These are phyloP conservation scores for Viridothelium virens DNA, from an alignment of 495 filamentous ascomycete species.

Conservation along the genomic window DNA sequence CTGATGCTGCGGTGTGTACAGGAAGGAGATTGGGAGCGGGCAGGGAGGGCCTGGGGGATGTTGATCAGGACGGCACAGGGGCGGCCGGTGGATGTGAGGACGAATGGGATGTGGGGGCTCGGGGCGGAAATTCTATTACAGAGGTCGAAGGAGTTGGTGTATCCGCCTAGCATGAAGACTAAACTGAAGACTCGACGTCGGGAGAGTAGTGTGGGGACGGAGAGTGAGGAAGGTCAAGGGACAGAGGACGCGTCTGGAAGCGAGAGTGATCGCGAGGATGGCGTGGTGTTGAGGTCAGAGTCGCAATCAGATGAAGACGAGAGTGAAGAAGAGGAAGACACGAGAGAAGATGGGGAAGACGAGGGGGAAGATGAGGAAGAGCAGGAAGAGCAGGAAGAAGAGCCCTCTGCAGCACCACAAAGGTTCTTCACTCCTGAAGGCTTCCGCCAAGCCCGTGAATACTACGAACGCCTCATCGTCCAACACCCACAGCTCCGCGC, in stretches of 20 bases:
- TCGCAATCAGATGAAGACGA: no score
- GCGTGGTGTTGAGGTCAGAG: not conserved
- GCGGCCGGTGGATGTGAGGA: conserved; percentile 47
- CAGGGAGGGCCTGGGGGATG: conserved; percentile 57
- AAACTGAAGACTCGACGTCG: not conserved
- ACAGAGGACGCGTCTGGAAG: not conserved
- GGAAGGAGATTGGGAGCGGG: conserved; percentile 53
- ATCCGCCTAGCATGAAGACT: conserved; percentile 14
- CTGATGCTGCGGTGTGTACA: conserved; percentile 56
- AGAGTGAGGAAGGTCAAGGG: not conserved
- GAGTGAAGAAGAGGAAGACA: no score
- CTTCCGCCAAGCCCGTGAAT: conserved; percentile 50
- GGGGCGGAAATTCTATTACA: conserved; percentile 61
- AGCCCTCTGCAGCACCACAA: not conserved
- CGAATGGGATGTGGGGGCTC: conserved; percentile 55
- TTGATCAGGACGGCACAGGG: conserved; percentile 51
- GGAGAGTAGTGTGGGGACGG: not conserved
- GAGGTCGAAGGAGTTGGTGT: conserved; percentile 30
- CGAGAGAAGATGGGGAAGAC: conserved; percentile 14
- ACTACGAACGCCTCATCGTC: conserved; percentile 60
- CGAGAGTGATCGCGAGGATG: not conserved
- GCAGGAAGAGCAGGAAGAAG: not conserved
- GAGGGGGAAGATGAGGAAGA: not conserved
- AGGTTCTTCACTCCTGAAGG: conserved; percentile 43
- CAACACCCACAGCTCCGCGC: conserved; percentile 47